These are phyloP conservation scores for Pinus tabuliformis DNA, from an alignment of 75 land plant genomes.

Conservation along the genomic window DNA sequence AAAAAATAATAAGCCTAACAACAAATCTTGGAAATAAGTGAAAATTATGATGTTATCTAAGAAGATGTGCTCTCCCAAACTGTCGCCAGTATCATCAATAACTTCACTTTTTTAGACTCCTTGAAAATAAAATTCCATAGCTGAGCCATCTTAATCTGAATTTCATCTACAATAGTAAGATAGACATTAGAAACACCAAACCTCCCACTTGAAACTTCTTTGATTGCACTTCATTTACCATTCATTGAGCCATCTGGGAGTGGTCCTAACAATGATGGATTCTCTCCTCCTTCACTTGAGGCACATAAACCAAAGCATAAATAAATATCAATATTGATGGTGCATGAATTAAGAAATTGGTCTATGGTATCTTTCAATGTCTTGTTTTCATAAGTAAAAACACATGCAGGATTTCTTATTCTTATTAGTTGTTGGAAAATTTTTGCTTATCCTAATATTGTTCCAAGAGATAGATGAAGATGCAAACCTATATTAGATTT, in stretches of 20 bases:
- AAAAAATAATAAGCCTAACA: neutral
- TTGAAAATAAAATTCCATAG: conserved; percentile 18
- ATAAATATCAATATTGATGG: neutral
- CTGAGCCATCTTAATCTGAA: conserved; percentile 99
- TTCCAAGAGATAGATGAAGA: neutral
- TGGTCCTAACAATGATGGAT: conserved; percentile 81
- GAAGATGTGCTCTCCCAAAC: neutral
- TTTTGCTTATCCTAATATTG: neutral
- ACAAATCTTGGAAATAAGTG: neutral
- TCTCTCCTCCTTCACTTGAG: conserved; percentile 98
- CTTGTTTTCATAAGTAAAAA: neutral
- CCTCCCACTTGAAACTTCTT: conserved; percentile 97
- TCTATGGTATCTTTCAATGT: neutral
- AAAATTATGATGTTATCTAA: neutral
- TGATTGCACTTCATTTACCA: conserved; percentile 92
- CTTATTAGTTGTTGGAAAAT: neutral
- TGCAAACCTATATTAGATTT: conserved; percentile 93
- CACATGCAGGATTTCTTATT: neutral
- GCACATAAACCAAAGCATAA: neutral
- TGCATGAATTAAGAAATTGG: neutral
- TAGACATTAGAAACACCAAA: conserved; percentile 97
- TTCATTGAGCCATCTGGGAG: conserved; percentile 91
- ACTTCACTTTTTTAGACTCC: no score
- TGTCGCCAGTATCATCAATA: neutral
- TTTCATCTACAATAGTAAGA: conserved; percentile 95